Conservation (phyloP, 345 rosid genomes). For the Zanthoxylum bungeanum region DNA sequence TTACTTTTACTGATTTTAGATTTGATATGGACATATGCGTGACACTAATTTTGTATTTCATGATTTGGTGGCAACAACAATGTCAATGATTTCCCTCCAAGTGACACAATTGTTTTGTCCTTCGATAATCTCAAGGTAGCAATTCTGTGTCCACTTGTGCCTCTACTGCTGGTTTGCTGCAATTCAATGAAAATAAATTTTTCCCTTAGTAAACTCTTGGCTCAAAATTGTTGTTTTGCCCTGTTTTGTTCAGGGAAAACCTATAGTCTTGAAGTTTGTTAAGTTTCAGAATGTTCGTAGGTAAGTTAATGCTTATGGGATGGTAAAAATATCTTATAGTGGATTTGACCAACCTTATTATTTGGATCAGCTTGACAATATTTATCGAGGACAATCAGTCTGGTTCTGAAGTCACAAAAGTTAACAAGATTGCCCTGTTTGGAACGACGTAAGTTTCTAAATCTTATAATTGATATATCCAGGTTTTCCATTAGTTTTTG, state of each 20-base stretch:
- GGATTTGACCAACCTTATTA: constrained; percentile 2
- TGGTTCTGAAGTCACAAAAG: constrained; percentile 76
- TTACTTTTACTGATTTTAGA: neutral
- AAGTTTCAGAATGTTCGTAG: constrained; percentile 99
- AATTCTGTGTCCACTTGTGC: neutral
- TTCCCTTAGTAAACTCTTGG: neutral
- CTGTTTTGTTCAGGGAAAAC: constrained; percentile 60
- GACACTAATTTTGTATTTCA: constrained; percentile 1
- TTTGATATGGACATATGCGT: neutral
- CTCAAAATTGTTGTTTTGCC: neutral
- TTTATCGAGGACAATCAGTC: constrained; percentile 93
- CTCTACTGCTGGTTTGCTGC: neutral
- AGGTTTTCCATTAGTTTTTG: neutral
- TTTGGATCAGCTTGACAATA: constrained; percentile 69
- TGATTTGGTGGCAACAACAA: constrained; percentile 48
- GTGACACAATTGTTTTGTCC: constrained; percentile 60
- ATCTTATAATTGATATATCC: neutral
- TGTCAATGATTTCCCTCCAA: constrained; percentile 88
- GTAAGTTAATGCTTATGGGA: constrained; percentile 32
- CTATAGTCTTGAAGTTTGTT: constrained; percentile 76
- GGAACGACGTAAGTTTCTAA: constrained; percentile 76
- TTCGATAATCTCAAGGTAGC: constrained; percentile 73
- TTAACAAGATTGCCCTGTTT: constrained; percentile 77
- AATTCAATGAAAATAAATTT: neutral
- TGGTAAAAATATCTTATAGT: constrained; percentile 3